phyloP scores from a whole-genome alignment of 768 basidiomycete species.

The Calocybe cyanea region DNA sequence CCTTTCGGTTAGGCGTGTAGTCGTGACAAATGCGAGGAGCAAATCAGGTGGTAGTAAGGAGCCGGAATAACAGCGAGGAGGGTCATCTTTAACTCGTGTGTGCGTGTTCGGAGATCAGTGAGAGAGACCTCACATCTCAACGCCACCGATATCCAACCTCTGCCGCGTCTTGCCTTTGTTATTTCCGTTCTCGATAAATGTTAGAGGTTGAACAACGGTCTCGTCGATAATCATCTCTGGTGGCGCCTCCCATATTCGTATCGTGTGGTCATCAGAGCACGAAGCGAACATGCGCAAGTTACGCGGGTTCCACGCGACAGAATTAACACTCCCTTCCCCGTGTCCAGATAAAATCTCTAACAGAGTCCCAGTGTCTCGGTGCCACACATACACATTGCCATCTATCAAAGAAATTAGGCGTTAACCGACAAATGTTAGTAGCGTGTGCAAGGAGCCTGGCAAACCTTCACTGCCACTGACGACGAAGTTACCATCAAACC shows the following conservation, averaged over 20 bases:
- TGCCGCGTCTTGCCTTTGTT: conserved; percentile 64
- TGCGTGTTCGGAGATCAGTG: not conserved
- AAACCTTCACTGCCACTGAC: conserved; percentile 94
- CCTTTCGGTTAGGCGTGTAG: not conserved
- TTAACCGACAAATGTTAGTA: too few species aligned
- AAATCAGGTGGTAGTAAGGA: not conserved
- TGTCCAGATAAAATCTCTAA: conserved; percentile 91
- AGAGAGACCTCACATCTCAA: conserved; percentile 13
- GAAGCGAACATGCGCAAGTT: conserved; percentile 93
- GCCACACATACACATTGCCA: conserved; percentile 93
- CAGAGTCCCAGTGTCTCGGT: conserved; percentile 76
- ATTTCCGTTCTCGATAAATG: conserved; percentile 42
- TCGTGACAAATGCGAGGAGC: not conserved
- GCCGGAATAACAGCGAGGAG: not conserved
- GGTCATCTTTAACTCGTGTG: not conserved
- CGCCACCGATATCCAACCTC: conserved; percentile 33
- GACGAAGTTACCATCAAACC: conserved; percentile 82
- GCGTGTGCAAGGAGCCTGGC: too few species aligned
- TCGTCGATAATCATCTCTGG: conserved; percentile 21
- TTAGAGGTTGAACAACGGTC: conserved; percentile 12
- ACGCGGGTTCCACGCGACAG: conserved; percentile 93
- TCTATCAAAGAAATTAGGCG: conserved; percentile 50
- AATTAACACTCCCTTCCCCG: conserved; percentile 86
- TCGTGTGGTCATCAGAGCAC: conserved; percentile 88
- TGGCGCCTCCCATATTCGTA: conserved; percentile 84